Evolutionary conservation across 257 asterid genomes (phyloP).

Genomic region (Forsythia viridissima): DNA sequence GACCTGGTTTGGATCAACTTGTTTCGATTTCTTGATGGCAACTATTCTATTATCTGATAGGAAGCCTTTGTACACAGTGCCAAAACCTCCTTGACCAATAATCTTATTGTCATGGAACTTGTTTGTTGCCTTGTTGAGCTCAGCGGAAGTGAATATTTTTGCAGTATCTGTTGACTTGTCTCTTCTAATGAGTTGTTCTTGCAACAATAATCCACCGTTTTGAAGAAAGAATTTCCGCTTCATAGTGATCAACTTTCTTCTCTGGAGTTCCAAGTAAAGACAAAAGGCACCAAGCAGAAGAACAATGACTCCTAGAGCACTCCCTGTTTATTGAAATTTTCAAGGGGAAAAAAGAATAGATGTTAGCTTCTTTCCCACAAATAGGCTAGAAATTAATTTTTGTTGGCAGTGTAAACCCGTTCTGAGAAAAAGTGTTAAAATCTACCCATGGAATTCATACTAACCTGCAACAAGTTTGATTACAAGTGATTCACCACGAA

Average conservation of each 20-base stretch:
- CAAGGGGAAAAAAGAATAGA: not conserved
- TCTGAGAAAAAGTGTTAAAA: too few species aligned
- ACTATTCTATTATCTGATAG: not conserved
- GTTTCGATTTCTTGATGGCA: not conserved
- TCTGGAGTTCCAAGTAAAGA: conserved; percentile 4
- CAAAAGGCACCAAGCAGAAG: conserved; percentile 5
- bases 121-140: conserved; percentile 29
- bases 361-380: not conserved
- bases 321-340: not conserved
- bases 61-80: not conserved
- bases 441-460: too few species aligned
- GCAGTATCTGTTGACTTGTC: conserved; percentile 5
- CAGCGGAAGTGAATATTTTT: conserved; percentile 9
- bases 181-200: conserved; percentile 15
- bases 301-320: not conserved
- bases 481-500: not conserved
- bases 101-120: conserved; percentile 12
- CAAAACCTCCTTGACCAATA: conserved; percentile 26
- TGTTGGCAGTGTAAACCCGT: too few species aligned
- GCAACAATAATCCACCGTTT: conserved; percentile 29
- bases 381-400: not conserved
- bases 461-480: not conserved
- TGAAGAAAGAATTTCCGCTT: not conserved
- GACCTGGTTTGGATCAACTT: not conserved
- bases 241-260: not conserved